These are phyloP conservation scores for Lanmaoa pseudosensibilis DNA, from an alignment of 768 basidiomycete species.

Conservation along the genomic window DNA sequence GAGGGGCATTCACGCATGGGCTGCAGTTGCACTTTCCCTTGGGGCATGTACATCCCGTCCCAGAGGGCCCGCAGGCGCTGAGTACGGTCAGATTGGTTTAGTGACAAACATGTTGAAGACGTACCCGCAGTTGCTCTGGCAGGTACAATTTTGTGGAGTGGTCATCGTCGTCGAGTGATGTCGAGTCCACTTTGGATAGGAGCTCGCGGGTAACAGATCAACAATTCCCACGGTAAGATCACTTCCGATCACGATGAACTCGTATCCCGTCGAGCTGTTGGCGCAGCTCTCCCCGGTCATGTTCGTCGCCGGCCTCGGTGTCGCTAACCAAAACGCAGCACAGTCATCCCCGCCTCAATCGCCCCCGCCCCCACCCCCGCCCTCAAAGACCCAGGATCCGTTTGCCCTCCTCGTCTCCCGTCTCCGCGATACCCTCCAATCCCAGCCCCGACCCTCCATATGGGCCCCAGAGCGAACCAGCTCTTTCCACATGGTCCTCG, in stretches of 20 bases:
- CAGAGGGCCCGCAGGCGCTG: constrained; percentile 34
- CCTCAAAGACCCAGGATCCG: constrained; percentile 47
- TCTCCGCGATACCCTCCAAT: constrained; percentile 66
- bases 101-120: too few species aligned
- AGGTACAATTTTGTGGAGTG: constrained; percentile 23
- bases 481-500: constrained; percentile 79
- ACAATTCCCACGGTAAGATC: background rate
- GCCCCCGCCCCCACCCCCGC: constrained; percentile 25
- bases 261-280: constrained; percentile 87
- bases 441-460: constrained; percentile 62
- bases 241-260: constrained; percentile 62
- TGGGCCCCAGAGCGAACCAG: constrained; percentile 74
- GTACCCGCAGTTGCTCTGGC: constrained; percentile 30
- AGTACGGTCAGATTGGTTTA: background rate
- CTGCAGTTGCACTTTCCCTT: constrained; percentile 33
- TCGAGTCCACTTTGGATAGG: background rate
- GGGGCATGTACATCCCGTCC: constrained; percentile 33
- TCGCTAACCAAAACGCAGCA: background rate
- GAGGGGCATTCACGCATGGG: constrained; percentile 31
- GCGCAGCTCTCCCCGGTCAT: constrained; percentile 89
- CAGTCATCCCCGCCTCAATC: background rate
- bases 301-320: constrained; percentile 82
- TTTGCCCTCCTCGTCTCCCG: constrained; percentile 60
- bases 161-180: constrained; percentile 19
- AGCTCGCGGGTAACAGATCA: background rate